Percentiles rank a stretch among this genome's conserved stretches.
Conservation (phyloP, 1,284 basidiomycete species). For the Ganoderma meredithae region DNA sequence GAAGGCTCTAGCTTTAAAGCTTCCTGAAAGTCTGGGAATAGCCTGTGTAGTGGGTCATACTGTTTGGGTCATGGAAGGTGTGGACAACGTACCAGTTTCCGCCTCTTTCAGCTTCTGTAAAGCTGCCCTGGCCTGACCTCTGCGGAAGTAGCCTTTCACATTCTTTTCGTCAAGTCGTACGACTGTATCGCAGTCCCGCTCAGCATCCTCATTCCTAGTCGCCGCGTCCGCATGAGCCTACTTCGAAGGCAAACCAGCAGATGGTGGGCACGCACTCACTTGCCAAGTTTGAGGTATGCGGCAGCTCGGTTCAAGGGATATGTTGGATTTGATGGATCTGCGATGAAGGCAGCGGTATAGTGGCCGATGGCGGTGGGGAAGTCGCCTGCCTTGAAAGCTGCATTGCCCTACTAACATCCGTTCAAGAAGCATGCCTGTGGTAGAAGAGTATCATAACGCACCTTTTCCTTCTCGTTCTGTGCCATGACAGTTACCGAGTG, state of each 20-base stretch:
- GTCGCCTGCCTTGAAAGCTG: conserved; percentile 62
- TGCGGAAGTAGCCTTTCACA: conserved; percentile 75
- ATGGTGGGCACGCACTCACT: conserved; percentile 58
- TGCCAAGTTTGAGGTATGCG: conserved; percentile 85
- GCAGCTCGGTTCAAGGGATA: conserved; percentile 82
- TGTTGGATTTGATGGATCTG: conserved; percentile 68
- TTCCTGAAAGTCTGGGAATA: conserved; percentile 61
- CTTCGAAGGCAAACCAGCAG: conserved; percentile 18
- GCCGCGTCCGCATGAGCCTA: conserved; percentile 6
- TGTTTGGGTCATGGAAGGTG: not conserved
- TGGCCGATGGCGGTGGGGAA: conserved; percentile 65
- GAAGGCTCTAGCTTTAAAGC: conserved; percentile 63
- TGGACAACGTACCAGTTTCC: conserved; percentile 55
- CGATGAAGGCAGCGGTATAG: conserved; percentile 76
- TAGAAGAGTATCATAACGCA: conserved; percentile 2
- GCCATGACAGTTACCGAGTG: conserved; percentile 25
- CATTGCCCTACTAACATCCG: conserved; percentile 55
- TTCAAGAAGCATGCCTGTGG: not conserved
- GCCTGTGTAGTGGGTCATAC: conserved; percentile 5
- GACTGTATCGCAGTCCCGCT: conserved; percentile 72
- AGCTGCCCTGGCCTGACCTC: conserved; percentile 69
- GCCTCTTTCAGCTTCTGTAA: conserved; percentile 62
- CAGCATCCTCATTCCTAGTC: conserved; percentile 73
- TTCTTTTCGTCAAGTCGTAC: conserved; percentile 61
- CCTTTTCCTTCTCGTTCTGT: conserved; percentile 44